Evolutionary conservation across 208 protist genomes (phyloP).

Genomic region (Herpetomonas samuelpessoai): DNA sequence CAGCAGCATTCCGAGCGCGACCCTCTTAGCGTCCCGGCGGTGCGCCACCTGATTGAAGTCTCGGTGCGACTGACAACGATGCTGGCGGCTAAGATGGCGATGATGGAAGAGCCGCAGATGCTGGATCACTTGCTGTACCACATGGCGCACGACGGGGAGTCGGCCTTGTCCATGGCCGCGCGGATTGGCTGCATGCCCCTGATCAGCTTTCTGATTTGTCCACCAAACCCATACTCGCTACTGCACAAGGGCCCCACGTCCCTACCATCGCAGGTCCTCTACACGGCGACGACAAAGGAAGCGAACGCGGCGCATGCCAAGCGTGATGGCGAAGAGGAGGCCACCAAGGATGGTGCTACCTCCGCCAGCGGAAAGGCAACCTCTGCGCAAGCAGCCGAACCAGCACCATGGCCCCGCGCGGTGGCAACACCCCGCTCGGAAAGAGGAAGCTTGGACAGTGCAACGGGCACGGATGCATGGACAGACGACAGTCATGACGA

Average conservation of each 20-base stretch:
- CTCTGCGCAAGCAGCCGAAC: neutral
- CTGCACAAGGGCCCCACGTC: neutral
- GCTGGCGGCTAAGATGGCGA: constrained; percentile 11
- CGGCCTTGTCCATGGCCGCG: constrained; percentile 58
- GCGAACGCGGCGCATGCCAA: no score
- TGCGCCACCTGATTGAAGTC: constrained; percentile 23
- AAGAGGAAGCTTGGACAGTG: no score
- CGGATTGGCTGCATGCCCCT: constrained; percentile 47
- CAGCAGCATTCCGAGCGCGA: constrained; percentile 13
- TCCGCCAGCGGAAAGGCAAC: neutral
- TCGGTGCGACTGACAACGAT: constrained; percentile 23
- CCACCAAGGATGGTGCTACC: neutral
- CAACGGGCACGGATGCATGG: neutral
- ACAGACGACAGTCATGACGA: constrained; percentile 7
- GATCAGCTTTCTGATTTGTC: constrained; percentile 37
- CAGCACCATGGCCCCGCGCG: neutral
- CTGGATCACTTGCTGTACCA: constrained; percentile 25
- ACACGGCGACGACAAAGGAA: neutral
- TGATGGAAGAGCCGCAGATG: constrained; percentile 2
- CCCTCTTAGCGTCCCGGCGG: constrained; percentile 23
- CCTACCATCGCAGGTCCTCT: neutral
- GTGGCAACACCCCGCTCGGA: no score
- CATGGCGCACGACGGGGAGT: constrained; percentile 40
- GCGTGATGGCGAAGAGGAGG: neutral
- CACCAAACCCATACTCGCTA: neutral